A percentile compares a stretch with the other conserved stretches of the same genome.
Evolutionary conservation across 1,284 basidiomycete species (phyloP).

Genomic region (Mrakiaceae sp.): DNA sequence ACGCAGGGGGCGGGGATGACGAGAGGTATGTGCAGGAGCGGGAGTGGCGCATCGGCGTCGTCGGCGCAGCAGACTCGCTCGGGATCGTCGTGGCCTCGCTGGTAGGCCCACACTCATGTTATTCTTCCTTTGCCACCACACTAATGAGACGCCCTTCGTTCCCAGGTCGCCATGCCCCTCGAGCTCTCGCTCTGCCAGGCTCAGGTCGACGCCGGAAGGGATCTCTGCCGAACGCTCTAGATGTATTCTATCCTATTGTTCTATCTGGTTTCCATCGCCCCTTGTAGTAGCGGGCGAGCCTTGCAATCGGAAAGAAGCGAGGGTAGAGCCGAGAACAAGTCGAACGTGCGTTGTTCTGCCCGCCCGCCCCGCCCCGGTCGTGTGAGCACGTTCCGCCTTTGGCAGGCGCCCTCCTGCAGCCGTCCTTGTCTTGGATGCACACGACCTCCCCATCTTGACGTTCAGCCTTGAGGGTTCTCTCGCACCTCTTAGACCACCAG

Average conservation of each 20-base stretch:
- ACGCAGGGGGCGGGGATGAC: slow-evolving; percentile 28
- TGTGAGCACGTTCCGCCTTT: too few relatives aligned
- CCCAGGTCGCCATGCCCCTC: slow-evolving; percentile 60
- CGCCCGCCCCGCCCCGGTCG: too few relatives aligned
- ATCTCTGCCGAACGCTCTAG: slow-evolving; percentile 57
- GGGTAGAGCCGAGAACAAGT: too few relatives aligned
- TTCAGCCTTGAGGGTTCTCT: too few relatives aligned
- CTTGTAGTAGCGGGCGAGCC: too few relatives aligned
- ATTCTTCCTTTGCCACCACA: not conserved
- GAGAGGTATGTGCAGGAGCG: slow-evolving; percentile 42
- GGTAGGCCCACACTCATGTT: not conserved
- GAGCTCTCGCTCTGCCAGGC: slow-evolving; percentile 64
- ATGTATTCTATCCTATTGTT: not conserved
- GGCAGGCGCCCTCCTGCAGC: too few relatives aligned
- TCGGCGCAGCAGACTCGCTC: slow-evolving; percentile 39
- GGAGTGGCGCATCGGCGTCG: slow-evolving; percentile 80
- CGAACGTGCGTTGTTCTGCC: too few relatives aligned
- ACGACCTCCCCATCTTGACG: too few relatives aligned
- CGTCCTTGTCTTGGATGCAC: too few relatives aligned
- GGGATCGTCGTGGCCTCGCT: slow-evolving; percentile 70
- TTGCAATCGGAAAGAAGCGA: too few relatives aligned
- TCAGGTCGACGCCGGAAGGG: slow-evolving; percentile 60
- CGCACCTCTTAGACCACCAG: too few relatives aligned
- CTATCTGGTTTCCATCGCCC: not conserved
- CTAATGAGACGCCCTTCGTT: not conserved